These are phyloP conservation scores for Hippophae rhamnoides DNA, from an alignment of 306 rosid species.

Conservation along the genomic window DNA sequence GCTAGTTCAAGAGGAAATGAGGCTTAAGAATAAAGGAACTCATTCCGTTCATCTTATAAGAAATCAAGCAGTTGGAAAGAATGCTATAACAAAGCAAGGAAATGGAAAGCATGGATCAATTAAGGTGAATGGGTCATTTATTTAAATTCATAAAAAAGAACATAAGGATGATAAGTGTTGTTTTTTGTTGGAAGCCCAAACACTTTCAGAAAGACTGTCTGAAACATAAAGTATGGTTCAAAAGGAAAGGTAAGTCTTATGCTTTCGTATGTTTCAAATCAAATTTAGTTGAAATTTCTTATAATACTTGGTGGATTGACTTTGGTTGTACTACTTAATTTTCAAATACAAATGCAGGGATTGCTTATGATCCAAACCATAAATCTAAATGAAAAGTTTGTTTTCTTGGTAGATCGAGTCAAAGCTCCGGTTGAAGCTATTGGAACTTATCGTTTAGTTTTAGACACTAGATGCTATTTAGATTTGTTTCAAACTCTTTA, in stretches of 20 bases:
- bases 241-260: too few species aligned
- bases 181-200: neutral
- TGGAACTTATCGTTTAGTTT: too few species aligned
- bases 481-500: too few species aligned
- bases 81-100: neutral
- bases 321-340: neutral
- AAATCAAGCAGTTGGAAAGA: neutral
- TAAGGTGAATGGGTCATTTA: neutral
- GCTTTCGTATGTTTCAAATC: neutral
- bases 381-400: neutral
- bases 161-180: neutral
- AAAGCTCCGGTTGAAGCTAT: neutral
- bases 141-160: neutral
- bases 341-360: neutral
- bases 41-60: neutral
- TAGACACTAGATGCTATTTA: too few species aligned
- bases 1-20: neutral
- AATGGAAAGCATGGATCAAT: neutral
- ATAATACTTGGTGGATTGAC: neutral
- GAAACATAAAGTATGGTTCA: neutral
- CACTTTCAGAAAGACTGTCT: neutral
- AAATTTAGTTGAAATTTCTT: neutral
- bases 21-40: neutral
- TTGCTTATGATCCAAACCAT: neutral
- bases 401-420: too few species aligned